These are phyloP conservation scores for Narthecium ossifragum DNA, from an alignment of 106 monocot genomes.

Conservation along the genomic window DNA sequence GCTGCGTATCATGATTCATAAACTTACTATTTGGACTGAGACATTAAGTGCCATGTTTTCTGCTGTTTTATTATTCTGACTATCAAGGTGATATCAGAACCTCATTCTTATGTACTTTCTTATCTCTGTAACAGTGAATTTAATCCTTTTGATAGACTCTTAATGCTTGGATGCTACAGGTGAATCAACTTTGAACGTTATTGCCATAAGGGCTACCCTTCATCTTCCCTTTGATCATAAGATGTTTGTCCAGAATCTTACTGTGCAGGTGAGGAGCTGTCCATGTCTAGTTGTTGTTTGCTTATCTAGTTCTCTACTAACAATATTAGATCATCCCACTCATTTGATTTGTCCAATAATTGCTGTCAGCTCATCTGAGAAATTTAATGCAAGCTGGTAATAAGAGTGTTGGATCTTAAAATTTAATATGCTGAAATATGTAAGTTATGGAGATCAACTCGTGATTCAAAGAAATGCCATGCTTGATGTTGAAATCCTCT, in stretches of 20 bases:
- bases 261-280: conserved; percentile 50
- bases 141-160: neutral
- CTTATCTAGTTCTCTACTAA: no score
- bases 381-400: no score
- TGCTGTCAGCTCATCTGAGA: no score
- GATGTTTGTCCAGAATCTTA: conserved; percentile 93
- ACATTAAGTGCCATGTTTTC: neutral
- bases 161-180: conserved; percentile 23
- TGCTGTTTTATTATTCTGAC: neutral
- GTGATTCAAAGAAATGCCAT: no score
- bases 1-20: neutral
- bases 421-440: no score
- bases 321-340: no score
- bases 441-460: no score
- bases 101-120: neutral
- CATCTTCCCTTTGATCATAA: conserved; percentile 90
- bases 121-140: neutral
- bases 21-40: neutral
- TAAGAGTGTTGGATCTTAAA: no score
- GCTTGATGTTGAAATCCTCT: no score
- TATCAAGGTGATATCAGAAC: neutral
- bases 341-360: no score
- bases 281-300: neutral
- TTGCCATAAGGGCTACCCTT: conserved; percentile 67
- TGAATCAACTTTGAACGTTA: conserved; percentile 57